Conservation (phyloP, 2,329 filamentous ascomycete species). For the Thermomyces lanuginosus region DNA sequence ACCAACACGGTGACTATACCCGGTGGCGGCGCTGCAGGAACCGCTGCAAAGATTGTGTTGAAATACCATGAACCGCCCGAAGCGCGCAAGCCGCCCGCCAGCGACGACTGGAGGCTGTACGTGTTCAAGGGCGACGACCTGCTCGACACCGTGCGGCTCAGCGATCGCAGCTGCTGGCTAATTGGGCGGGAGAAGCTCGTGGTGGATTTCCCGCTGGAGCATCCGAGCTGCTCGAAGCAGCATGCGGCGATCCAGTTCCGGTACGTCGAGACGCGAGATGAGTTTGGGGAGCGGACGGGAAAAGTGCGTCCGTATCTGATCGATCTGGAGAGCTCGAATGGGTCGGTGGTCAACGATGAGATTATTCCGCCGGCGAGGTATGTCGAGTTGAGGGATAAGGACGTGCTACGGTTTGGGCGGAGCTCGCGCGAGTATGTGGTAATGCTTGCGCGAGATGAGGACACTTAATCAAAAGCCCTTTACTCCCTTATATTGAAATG, state of each 20-base stretch:
- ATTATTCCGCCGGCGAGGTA: slow-evolving; percentile 60
- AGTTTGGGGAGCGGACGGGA: slow-evolving; percentile 70
- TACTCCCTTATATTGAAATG: background rate
- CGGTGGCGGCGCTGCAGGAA: slow-evolving; percentile 44
- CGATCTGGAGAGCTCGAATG: slow-evolving; percentile 85
- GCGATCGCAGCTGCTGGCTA: slow-evolving; percentile 71
- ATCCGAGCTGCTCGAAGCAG: slow-evolving; percentile 87
- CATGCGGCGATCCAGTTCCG: slow-evolving; percentile 92
- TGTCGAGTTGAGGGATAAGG: slow-evolving; percentile 72
- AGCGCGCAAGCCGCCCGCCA: slow-evolving; percentile 67
- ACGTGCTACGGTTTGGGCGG: slow-evolving; percentile 73
- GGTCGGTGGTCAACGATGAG: slow-evolving; percentile 66
- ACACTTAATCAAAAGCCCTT: too few species aligned
- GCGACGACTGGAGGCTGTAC: slow-evolving; percentile 74
- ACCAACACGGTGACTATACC: slow-evolving; percentile 56
- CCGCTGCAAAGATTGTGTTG: too few species aligned
- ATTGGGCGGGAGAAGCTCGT: slow-evolving; percentile 66
- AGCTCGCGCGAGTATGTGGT: slow-evolving; percentile 91
- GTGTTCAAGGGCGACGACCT: slow-evolving; percentile 75
- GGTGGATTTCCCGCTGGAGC: slow-evolving; percentile 69
- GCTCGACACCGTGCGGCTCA: slow-evolving; percentile 65
- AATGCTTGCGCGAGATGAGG: slow-evolving; percentile 65
- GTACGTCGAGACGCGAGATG: slow-evolving; percentile 64
- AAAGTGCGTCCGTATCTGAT: slow-evolving; percentile 77
- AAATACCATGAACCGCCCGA: slow-evolving; percentile 96